Base-by-base conservation (phyloP, 805 yeast genomes). In the Hanseniaspora nectarophila region DNA sequence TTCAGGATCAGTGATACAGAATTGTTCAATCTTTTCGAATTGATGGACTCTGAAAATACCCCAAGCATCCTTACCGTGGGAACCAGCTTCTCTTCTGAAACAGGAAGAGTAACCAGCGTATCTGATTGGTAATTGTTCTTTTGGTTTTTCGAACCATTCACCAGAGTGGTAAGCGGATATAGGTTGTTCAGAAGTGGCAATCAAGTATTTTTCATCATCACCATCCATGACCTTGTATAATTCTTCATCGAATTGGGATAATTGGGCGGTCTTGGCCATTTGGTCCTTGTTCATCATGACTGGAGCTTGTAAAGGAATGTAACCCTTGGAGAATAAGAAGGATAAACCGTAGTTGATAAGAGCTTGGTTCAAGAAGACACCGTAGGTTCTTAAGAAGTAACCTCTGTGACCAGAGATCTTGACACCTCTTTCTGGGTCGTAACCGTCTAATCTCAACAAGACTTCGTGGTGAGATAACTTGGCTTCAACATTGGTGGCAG, bases 1-100 rank as follows among this genome's bases (percentile, higher is more conserved):
- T 68, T 89, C 97, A 54, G 98, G 98, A 74, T 92, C 98, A 57
- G 97, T 83, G 62, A 92, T 68, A 61, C 84, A 82, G 66, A 92
- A 92, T 73, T 92, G 98, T 74, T 92, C 98, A 63, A 92, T 87
- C 73, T 92, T 92, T 74, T 92, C 98, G 65, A 92, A 92, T 56
- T 95, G 95, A 67, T 92, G 98, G 55, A 92, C 97, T 73, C 98
- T 84, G 81, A 92, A 92, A 59, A 92, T 88, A 72, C 98, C 98
- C 98, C 98, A 92, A 46, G 98, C 98, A 65, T 92, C 98, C 70
- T 90, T 90, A 69, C 98, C 98, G 64, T 90, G 97, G 59, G 96
- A 82, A 60, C 98, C 98, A 54, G 98, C 98, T 74, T 92, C 98
- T 74, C 98, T 85, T 72, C 98, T 82, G 82, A 92, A 92, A 80